Evolutionary conservation across 2,329 filamentous ascomycete species (phyloP), one percentile per base, ranked within the genome.

Genomic region (Zymoseptoria pseudotritici): DNA sequence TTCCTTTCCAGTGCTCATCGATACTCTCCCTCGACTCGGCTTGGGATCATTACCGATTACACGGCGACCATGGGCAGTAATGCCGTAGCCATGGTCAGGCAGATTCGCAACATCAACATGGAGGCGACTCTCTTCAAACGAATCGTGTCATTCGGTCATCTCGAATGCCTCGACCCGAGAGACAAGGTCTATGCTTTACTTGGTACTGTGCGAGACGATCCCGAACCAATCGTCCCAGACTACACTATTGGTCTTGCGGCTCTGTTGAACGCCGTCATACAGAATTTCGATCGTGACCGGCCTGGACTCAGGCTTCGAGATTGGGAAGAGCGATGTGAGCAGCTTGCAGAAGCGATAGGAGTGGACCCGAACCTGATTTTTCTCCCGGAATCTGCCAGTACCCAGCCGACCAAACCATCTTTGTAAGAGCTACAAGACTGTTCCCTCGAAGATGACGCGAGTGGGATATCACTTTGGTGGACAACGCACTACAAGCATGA

Each of bases 161-260:
- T 61, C 10, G 13, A 13, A 4, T 61, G 59, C 49, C 22, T 31
- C 19, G 59, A 61, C 17, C 31, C 53, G 13, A 50, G 46, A 46
- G 59, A 61, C 46, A 57, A 57, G 21, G 46, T 61, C 5, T 61
- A 42, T 29, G 59, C 56, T 13, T 21, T 61, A 20, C 59, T 61
- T 8, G 53, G 59, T 13, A 50, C 53, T 9, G 54, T 42, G 7
- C n/a, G 3, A 13, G 7, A n/a, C 9, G 49, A 24, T 2, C 29
- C 21, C 1, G 50, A 49, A 17, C 42, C 21, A 20, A 60, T 60
- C 19, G 8, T 7, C 4, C 54, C 54, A 19, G 58, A 60, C 29
- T 60, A 60, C 36, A 31, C 22, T 24, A 42, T 53, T n/a, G 36
- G 31, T 19, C 49, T 57, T 1, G 46, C 49, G 5, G 19, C 19